Base-by-base conservation (phyloP, 129 eudicot genomes). In the Dittrichia graveolens region DNA sequence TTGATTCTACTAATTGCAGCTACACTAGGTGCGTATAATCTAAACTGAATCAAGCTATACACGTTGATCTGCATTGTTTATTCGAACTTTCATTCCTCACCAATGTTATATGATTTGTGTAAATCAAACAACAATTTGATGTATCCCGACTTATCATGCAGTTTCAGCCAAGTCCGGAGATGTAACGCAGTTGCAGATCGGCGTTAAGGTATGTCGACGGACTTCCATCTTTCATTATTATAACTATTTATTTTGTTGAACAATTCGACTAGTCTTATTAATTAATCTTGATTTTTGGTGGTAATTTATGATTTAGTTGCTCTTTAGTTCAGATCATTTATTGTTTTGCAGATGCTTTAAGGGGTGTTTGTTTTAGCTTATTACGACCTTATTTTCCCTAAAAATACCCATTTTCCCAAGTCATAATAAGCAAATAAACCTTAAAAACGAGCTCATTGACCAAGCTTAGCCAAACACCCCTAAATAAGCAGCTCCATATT, bases 101-200 rank as follows among this genome's bases (percentile, higher is more conserved):
- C 0, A 15, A 37, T 63, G 57, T 61, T 60, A 4, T 19, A 34
- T 58, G 14, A 42, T 59, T 75, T 41, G 52, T 63, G 43, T 45
- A 31, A 62, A 54, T 82, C 50, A 8, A 71, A 54, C 38, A 16
- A 44, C 10, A 34, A 9, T 65, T 73, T 75, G 46, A 76, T 54
- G 59, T 68, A 24, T 71, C 76, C 8, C 16, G 72, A 24, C 35
- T 10, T 45, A 75, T 61, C 8, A 38, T 53, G n/a, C 84, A 90
- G 99, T 78, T 81, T 86, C 72, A 9, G 90, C 99, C 2, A 89
- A 91, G 81, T 85, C 96, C 0, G 83, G 78, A 19, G 97, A 95
- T 80, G 99, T 90, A 3, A 88, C 85, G 42, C 94, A 88, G 77
- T 79, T 95, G 50, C 97, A 90, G 93, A 95, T 88, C 83, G 99